Conservation (phyloP, 345 rosid species). For the Iberis pinnata region DNA sequence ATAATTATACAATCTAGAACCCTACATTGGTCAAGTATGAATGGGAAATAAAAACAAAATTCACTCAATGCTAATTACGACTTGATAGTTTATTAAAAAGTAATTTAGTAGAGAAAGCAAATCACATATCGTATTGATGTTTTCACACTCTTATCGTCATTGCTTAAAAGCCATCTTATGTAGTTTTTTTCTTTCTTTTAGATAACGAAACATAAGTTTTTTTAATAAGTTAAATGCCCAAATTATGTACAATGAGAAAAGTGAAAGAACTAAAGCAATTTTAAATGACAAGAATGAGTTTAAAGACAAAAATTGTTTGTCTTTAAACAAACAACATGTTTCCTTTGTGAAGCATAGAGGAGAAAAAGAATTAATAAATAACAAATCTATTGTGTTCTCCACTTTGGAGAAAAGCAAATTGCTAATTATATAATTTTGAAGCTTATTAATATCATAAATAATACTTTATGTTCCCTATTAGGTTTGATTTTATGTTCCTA, state of each 20-base stretch:
- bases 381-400: constrained; percentile 28
- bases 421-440: constrained; percentile 17
- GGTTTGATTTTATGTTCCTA: not conserved
- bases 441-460: constrained; percentile 16
- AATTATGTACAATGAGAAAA: not conserved
- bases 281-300: constrained; percentile 7
- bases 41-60: constrained; percentile 1
- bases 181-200: not conserved
- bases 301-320: constrained; percentile 27
- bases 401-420: constrained; percentile 28
- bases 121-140: constrained; percentile 12
- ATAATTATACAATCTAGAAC: not conserved
- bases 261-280: constrained; percentile 3
- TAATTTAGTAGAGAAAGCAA: constrained; percentile 5
- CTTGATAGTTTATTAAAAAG: constrained; percentile 1
- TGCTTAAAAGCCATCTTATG: constrained; percentile 8
- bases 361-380: constrained; percentile 17
- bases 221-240: too few species aligned
- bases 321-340: constrained; percentile 30
- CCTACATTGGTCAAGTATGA: not conserved
- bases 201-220: not conserved
- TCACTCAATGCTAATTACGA: constrained; percentile 2
- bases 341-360: constrained; percentile 12
- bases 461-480: constrained; percentile 27
- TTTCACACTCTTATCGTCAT: constrained; percentile 22